Percentiles rank a stretch among this genome's conserved stretches.
Evolutionary conservation across 805 yeast genomes (phyloP).

Genomic region (Torulaspora quercuum): DNA sequence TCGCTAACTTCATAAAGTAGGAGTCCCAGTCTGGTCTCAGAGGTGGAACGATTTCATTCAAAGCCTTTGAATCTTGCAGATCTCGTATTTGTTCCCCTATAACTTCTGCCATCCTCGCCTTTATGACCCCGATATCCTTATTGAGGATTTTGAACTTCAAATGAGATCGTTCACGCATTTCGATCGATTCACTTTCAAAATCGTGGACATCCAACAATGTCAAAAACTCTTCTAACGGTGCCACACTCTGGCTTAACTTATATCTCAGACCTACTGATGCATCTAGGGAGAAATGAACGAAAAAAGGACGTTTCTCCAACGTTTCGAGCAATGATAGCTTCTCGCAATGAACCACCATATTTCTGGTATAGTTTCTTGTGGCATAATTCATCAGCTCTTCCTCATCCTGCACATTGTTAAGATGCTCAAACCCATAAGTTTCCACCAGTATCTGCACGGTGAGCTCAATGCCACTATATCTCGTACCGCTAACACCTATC

Average conservation of each 20-base stretch:
- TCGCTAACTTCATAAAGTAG: conserved; percentile 90
- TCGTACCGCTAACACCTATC: conserved; percentile 32
- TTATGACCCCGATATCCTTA: conserved; percentile 6
- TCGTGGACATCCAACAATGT: conserved; percentile 31
- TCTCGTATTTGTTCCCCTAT: conserved; percentile 17
- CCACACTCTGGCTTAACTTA: conserved; percentile 19
- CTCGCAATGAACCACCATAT: conserved; percentile 55
- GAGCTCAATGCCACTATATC: conserved; percentile 25
- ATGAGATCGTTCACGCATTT: conserved; percentile 27
- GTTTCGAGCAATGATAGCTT: conserved; percentile 43
- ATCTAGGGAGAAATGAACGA: conserved; percentile 73
- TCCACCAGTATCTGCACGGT: conserved; percentile 20
- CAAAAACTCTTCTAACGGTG: conserved; percentile 35
- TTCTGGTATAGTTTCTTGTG: conserved; percentile 61
- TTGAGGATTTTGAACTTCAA: conserved; percentile 23
- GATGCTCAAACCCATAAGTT: conserved; percentile 21
- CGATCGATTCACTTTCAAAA: conserved; percentile 18
- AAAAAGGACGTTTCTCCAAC: conserved; percentile 71
- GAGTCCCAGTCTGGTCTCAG: conserved; percentile 91
- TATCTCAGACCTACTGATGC: conserved; percentile 58
- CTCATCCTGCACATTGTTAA: conserved; percentile 13
- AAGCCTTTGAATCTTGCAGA: conserved; percentile 15
- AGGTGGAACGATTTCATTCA: conserved; percentile 28
- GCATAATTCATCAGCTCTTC: conserved; percentile 54
- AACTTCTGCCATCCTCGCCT: conserved; percentile 13